These are phyloP conservation scores for Sugiyamaella valdiviana DNA, from an alignment of 805 yeast genomes.

Conservation along the genomic window DNA sequence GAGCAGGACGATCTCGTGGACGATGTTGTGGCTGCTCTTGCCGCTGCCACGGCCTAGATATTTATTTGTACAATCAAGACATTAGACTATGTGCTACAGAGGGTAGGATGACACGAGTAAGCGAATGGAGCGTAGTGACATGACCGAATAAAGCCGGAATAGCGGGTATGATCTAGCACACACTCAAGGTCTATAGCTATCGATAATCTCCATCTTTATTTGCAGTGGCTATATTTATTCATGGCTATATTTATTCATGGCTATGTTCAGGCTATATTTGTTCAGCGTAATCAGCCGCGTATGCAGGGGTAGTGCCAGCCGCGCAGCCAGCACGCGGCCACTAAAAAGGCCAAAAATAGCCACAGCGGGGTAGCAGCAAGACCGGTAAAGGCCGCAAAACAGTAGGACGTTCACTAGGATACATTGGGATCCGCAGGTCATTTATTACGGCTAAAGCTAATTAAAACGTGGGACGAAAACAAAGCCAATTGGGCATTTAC, in stretches of 20 bases:
- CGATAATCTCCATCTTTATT: too few relatives aligned
- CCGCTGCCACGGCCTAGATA: conserved; percentile 25
- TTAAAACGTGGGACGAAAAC: conserved; percentile 25
- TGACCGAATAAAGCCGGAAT: background rate
- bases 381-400: background rate
- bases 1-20: conserved; percentile 68
- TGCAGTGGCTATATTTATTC: too few relatives aligned
- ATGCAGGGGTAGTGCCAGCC: background rate
- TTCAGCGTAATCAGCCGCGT: background rate
- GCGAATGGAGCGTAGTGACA: background rate
- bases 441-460: background rate
- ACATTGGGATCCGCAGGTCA: background rate
- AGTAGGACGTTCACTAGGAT: background rate
- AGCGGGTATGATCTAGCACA: too few relatives aligned
- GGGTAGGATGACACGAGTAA: too few relatives aligned
- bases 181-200: too few relatives aligned
- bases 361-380: background rate
- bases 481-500: conserved; percentile 15
- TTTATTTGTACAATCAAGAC: conserved; percentile 1
- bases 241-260: too few relatives aligned
- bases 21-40: conserved; percentile 67
- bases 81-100: background rate
- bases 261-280: too few relatives aligned
- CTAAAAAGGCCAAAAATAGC: too few relatives aligned
- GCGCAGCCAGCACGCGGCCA: background rate